A percentile compares a stretch with the other conserved stretches of the same genome.
phyloP scores from a whole-genome alignment of 2,329 filamentous ascomycete species.

The Alternaria brassicicola region DNA sequence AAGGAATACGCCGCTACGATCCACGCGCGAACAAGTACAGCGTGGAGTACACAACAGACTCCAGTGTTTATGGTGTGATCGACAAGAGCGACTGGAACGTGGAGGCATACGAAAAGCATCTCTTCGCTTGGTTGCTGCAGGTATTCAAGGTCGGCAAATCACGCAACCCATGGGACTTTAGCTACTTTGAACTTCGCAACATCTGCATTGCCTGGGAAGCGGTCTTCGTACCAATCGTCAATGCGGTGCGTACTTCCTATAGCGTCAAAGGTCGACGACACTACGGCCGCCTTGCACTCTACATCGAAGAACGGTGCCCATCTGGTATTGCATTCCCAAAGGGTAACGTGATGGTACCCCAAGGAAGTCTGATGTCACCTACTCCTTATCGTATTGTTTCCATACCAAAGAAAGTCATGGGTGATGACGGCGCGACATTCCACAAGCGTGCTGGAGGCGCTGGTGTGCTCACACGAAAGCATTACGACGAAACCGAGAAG shows the following conservation, averaged over 20 bases:
- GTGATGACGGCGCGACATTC: background rate
- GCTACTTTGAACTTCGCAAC: conserved; percentile 38
- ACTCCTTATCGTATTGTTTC: conserved; percentile 33
- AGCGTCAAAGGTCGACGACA: conserved; percentile 31
- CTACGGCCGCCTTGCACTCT: conserved; percentile 42
- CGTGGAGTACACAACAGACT: conserved; percentile 18
- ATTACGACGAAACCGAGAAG: conserved; percentile 35
- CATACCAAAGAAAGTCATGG: conserved; percentile 9
- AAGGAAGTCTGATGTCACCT: conserved; percentile 19
- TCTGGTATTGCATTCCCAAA: conserved; percentile 42
- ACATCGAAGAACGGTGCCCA: conserved; percentile 36
- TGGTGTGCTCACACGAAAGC: conserved; percentile 22
- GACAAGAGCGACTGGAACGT: conserved; percentile 37
- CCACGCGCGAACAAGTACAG: conserved; percentile 23
- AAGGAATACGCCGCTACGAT: conserved; percentile 36
- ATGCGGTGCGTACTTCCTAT: conserved; percentile 38
- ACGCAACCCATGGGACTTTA: conserved; percentile 33
- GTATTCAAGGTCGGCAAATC: conserved; percentile 41
- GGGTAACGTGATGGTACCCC: conserved; percentile 27
- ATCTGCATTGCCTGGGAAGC: conserved; percentile 37
- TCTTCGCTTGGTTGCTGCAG: conserved; percentile 44
- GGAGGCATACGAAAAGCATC: conserved; percentile 39
- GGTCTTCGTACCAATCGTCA: conserved; percentile 41
- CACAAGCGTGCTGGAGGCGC: background rate
- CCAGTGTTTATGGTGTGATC: conserved; percentile 23